These are phyloP conservation scores for Discostella stelligeroides DNA, from an alignment of 108 stramenopile species.

Conservation along the genomic window DNA sequence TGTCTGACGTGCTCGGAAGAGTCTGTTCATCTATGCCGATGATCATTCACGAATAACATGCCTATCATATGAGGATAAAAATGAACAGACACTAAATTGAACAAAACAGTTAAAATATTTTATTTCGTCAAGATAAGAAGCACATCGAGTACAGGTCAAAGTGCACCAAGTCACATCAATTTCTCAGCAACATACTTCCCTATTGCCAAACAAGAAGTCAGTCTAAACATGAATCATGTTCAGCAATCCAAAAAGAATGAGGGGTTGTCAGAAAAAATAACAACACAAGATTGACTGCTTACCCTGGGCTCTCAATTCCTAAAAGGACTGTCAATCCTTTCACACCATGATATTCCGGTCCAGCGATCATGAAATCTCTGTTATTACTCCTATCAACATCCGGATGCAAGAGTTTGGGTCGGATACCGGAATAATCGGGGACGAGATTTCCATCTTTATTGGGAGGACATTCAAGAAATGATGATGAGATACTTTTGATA, in stretches of 20 bases:
- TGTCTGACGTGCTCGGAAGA: slow-evolving; percentile 55
- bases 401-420: slow-evolving; percentile 85
- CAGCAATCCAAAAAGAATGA: neutral
- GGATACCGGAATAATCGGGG: slow-evolving; percentile 80
- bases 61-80: no score
- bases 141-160: no score
- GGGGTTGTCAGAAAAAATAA: neutral
- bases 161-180: slow-evolving; percentile 27
- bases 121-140: no score
- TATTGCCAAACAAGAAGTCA: slow-evolving; percentile 80
- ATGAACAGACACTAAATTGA: no score
- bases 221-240: neutral
- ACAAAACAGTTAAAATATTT: no score
- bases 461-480: no score
- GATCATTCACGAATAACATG: no score
- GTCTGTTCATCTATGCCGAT: slow-evolving; percentile 32
- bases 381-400: slow-evolving; percentile 21
- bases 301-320: slow-evolving; percentile 87
- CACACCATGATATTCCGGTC: slow-evolving; percentile 60
- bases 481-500: no score
- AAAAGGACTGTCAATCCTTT: slow-evolving; percentile 66
- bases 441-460: slow-evolving; percentile 35
- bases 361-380: slow-evolving; percentile 72
- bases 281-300: neutral
- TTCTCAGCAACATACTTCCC: slow-evolving; percentile 58